Evolutionary conservation across 202 grass and related monocot species (phyloP).

Genomic region (Saccharum hybrid): DNA sequence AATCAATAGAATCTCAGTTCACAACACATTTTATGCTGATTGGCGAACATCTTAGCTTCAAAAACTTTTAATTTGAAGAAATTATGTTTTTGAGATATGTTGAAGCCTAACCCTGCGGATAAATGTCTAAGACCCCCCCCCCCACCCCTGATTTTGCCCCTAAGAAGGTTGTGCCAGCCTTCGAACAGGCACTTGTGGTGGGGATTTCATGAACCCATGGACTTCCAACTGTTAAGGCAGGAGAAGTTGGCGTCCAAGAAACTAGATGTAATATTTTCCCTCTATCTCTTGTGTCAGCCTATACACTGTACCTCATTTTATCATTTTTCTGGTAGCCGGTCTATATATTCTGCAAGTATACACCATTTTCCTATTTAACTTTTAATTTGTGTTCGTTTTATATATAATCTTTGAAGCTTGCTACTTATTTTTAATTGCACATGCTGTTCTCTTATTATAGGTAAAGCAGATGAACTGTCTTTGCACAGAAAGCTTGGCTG

Average conservation of each 20-base stretch:
- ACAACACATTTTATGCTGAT: not conserved
- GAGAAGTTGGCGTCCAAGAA: too few relatives aligned
- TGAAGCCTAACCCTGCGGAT: conserved; percentile 13
- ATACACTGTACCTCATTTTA: conserved; percentile 14
- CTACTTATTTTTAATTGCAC: not conserved
- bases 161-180: too few relatives aligned
- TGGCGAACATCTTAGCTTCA: not conserved
- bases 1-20: too few relatives aligned
- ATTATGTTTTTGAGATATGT: conserved; percentile 26
- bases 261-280: too few relatives aligned
- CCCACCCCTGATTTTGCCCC: too few relatives aligned
- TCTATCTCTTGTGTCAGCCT: too few relatives aligned
- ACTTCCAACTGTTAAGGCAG: too few relatives aligned
- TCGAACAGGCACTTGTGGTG: too few relatives aligned
- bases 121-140: conserved; percentile 15
- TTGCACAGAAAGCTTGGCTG: conserved; percentile 83
- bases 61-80: conserved; percentile 7
- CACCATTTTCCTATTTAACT: conserved; percentile 8
- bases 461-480: conserved; percentile 63
- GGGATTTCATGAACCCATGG: too few relatives aligned
- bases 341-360: conserved; percentile 24
- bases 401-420: conserved; percentile 25
- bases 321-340: conserved; percentile 30
- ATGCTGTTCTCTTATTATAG: conserved; percentile 46
- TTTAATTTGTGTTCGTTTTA: conserved; percentile 3